Evolutionary conservation across 345 rosid genomes (phyloP), one percentile per base, ranked within the genome.

Genomic region (Draba incana): DNA sequence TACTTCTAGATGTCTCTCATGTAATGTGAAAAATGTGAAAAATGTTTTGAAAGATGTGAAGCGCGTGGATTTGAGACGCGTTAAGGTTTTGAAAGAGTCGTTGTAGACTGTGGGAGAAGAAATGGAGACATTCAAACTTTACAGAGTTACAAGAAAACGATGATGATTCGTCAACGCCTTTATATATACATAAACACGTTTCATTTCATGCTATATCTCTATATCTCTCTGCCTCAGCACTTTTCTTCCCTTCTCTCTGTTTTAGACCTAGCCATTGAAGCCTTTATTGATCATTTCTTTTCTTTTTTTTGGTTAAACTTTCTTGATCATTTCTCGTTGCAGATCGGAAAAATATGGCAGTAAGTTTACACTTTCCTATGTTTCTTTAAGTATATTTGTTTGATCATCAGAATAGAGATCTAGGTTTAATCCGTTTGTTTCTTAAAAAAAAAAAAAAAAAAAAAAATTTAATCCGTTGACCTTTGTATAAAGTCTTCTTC

Each of bases 111-210:
- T 39, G 12, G 41, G 30, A 57, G 30, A 72, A 23, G 53, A 64
- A 56, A 64, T 28, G 20, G 51, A 72, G 76, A 57, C 24, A 54
- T 63, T 71, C 75, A 71, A 71, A 71, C 57, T 63, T 54, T 62
- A 62, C 70, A 47, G 77, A 31, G 28, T 48, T 12, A 64, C 48
- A 35, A 39, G 42, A 71, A 8, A 45, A 46, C 11, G 10, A 47
- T 33, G 3, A 69, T 12, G 31, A 13, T 15, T 37, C 16, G 50
- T 74, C 68, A 59, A 43, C 57, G 62, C 50, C 62, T 59, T 51
- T 57, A 11, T 59, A 62, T 33, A 35, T 37, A 52, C 37, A 28
- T 0, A 57, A 6, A 38, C n/a, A 24, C 53, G 31, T 44, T 50
- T 30, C 39, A 37, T 23, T 50, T 30, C 39, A 37, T 23, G 31